Evolutionary conservation across 1,139 yeast genomes (phyloP).

Genomic region (Taiozyma sp.): DNA sequence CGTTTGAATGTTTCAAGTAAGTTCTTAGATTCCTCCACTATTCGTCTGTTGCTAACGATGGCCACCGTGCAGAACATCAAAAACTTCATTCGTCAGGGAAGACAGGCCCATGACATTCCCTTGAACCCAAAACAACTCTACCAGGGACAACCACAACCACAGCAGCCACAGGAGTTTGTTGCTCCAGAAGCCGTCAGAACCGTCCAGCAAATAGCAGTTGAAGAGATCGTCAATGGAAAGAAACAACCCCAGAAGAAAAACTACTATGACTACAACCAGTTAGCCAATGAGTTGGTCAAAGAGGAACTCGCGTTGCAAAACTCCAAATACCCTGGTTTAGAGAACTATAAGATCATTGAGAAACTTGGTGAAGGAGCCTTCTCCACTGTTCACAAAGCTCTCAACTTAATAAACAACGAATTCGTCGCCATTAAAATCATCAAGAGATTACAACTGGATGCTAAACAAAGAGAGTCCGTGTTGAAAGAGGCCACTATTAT

Average conservation of each 20-base stretch:
- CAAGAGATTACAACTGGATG: slow-evolving; percentile 58
- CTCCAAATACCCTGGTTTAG: slow-evolving; percentile 20
- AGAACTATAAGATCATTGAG: slow-evolving; percentile 28
- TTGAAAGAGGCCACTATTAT: slow-evolving; percentile 83
- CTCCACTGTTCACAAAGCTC: slow-evolving; percentile 78
- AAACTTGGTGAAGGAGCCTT: slow-evolving; percentile 87
- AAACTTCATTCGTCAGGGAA: slow-evolving; percentile 82
- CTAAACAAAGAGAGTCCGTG: slow-evolving; percentile 53
- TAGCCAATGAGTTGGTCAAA: slow-evolving; percentile 22
- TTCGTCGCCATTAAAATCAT: slow-evolving; percentile 84
- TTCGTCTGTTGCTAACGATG: slow-evolving; percentile 1
- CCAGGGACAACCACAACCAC: neutral
- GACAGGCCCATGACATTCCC: slow-evolving; percentile 45
- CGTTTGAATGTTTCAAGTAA: neutral
- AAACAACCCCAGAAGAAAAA: slow-evolving; percentile 6
- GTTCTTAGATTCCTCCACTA: neutral
- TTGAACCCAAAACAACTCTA: neutral
- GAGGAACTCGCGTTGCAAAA: slow-evolving; percentile 19
- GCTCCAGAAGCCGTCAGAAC: neutral
- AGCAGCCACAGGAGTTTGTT: neutral
- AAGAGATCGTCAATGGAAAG: slow-evolving; percentile 2
- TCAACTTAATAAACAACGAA: slow-evolving; percentile 39
- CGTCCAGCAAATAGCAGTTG: neutral
- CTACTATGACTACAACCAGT: slow-evolving; percentile 20
- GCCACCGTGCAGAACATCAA: slow-evolving; percentile 46